A percentile compares a stretch with the other conserved stretches of the same genome.
These are phyloP conservation scores for Coemansia javaensis DNA, from an alignment of 192 early-diverging fungal genomes.

Conservation along the genomic window DNA sequence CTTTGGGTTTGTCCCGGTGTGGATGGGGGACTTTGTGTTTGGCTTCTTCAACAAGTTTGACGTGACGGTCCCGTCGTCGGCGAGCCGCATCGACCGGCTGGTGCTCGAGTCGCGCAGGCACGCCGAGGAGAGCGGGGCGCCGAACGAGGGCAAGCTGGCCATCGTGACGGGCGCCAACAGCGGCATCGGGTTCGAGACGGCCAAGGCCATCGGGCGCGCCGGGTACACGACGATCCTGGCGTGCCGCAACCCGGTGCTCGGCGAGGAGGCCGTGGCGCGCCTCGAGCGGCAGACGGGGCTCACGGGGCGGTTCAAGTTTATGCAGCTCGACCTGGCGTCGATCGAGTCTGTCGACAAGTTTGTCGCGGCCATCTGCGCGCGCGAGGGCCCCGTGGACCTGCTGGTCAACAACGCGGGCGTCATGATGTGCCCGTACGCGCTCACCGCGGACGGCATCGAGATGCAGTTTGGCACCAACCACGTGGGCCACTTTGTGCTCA, in stretches of 20 bases:
- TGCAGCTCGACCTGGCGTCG: slow-evolving; percentile 53
- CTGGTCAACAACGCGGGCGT: slow-evolving; percentile 54
- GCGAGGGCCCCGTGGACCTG: slow-evolving; percentile 18
- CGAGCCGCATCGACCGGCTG: slow-evolving; percentile 32
- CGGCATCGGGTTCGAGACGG: slow-evolving; percentile 58
- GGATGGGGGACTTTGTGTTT: slow-evolving; percentile 22
- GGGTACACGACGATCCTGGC: slow-evolving; percentile 52
- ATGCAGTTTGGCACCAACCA: slow-evolving; percentile 65
- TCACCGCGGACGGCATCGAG: slow-evolving; percentile 61
- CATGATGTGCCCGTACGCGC: slow-evolving; percentile 54
- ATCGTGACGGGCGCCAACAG: slow-evolving; percentile 56
- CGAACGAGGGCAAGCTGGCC: slow-evolving; percentile 28
- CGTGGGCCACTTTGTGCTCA: slow-evolving; percentile 52
- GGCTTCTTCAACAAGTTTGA: slow-evolving; percentile 27
- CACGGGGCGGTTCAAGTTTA: slow-evolving; percentile 25
- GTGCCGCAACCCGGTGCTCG: slow-evolving; percentile 21
- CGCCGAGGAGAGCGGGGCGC: not conserved
- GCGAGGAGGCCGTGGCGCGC: slow-evolving; percentile 28
- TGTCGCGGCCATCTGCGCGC: slow-evolving; percentile 23
- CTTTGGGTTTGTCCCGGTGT: slow-evolving; percentile 7
- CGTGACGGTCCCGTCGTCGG: slow-evolving; percentile 9
- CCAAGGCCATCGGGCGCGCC: slow-evolving; percentile 54
- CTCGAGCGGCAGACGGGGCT: slow-evolving; percentile 37
- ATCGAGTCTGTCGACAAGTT: slow-evolving; percentile 42
- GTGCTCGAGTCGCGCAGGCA: slow-evolving; percentile 12